Conservation (phyloP, 495 filamentous ascomycete species). For the Podospora sp. region DNA sequence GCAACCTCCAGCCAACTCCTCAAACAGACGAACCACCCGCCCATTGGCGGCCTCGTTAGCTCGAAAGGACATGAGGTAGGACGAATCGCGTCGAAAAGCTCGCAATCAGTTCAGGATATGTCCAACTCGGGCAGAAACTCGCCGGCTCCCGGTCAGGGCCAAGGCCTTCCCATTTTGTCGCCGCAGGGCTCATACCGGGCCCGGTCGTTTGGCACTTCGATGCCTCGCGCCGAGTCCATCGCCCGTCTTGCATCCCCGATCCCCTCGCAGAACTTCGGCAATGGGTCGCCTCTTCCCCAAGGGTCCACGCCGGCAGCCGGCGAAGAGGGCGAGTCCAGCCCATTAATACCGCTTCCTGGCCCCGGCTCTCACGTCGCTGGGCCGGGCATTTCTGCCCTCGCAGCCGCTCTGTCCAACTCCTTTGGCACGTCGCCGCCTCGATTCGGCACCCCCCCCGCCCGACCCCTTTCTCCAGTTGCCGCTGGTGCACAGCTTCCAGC, state of each 20-base stretch:
- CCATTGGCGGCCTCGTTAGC: neutral
- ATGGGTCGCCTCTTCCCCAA: slow-evolving; percentile 17
- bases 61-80: neutral
- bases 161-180: slow-evolving; percentile 41
- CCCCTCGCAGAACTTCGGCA: slow-evolving; percentile 42
- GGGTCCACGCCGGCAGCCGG: slow-evolving; percentile 16
- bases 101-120: slow-evolving; percentile 32
- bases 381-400: slow-evolving; percentile 75
- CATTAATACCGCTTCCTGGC: slow-evolving; percentile 56
- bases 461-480: slow-evolving; percentile 57
- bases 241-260: slow-evolving; percentile 74
- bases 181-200: slow-evolving; percentile 52
- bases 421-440: slow-evolving; percentile 62
- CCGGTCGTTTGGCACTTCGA: slow-evolving; percentile 46
- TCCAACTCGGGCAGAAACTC: slow-evolving; percentile 40
- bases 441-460: slow-evolving; percentile 59
- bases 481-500: slow-evolving; percentile 48
- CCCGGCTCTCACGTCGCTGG: slow-evolving; percentile 55
- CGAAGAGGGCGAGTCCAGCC: slow-evolving; percentile 37
- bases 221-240: slow-evolving; percentile 65
- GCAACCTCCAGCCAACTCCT: neutral
- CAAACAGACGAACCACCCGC: neutral
- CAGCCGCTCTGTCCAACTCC: slow-evolving; percentile 70
- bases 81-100: neutral
- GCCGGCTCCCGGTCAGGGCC: slow-evolving; percentile 35